Conservation (phyloP, 129 eudicot genomes). For the Tanacetum coccineum region DNA sequence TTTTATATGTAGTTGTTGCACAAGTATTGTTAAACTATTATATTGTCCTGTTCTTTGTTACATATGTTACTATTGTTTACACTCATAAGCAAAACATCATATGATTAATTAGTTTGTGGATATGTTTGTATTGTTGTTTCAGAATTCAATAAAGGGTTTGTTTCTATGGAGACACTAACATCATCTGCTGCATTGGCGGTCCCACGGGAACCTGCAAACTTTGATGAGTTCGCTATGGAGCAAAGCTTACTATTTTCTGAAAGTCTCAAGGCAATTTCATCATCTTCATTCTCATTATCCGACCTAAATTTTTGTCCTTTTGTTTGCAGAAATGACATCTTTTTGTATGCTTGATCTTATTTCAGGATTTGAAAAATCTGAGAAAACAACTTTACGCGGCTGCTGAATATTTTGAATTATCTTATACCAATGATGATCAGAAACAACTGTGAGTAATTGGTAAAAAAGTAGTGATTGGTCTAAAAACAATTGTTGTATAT, state of each 20-base stretch:
- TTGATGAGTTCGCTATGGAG: slow-evolving; percentile 83
- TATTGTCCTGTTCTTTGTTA: slow-evolving; percentile 15
- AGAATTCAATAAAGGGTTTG: slow-evolving; percentile 2
- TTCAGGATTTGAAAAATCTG: slow-evolving; percentile 86
- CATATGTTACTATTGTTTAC: slow-evolving; percentile 1
- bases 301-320: too few relatives aligned
- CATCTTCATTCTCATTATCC: too few relatives aligned
- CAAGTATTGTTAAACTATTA: slow-evolving; percentile 11
- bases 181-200: slow-evolving; percentile 28
- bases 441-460: slow-evolving; percentile 66
- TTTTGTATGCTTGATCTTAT: slow-evolving; percentile 1
- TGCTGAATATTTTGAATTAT: slow-evolving; percentile 84
- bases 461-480: slow-evolving; percentile 4
- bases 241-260: slow-evolving; percentile 75
- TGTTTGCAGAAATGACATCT: too few relatives aligned
- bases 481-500: too few relatives aligned
- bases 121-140: neutral
- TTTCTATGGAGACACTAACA: slow-evolving; percentile 50
- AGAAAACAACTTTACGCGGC: slow-evolving; percentile 82
- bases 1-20: slow-evolving; percentile 11
- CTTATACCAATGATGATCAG: slow-evolving; percentile 80
- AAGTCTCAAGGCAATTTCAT: slow-evolving; percentile 61
- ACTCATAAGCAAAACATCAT: neutral
- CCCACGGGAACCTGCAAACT: slow-evolving; percentile 29
- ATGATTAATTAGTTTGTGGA: neutral